phyloP scores from a whole-genome alignment of 23 red algal species.

The Gracilaria caudata region DNA sequence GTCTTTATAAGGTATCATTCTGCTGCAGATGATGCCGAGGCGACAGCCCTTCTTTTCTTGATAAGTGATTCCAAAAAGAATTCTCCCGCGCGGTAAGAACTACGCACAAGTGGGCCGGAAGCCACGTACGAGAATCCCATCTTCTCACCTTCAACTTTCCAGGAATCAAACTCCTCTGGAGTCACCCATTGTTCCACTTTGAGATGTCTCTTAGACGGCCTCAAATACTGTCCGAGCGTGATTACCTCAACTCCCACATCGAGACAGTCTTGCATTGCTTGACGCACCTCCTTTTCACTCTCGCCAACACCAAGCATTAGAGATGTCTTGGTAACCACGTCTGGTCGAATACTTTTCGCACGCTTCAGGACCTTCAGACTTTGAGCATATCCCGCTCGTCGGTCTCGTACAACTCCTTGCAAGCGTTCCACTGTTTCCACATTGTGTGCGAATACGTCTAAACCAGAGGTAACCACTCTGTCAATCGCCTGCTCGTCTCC shows the following conservation, averaged over 20 bases:
- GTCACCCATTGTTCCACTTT: constrained; percentile 99
- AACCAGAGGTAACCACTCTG: constrained; percentile 72
- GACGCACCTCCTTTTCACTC: constrained; percentile 64
- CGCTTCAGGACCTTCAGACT: constrained; percentile 73
- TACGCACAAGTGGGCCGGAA: constrained; percentile 87
- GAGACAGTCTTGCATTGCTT: constrained; percentile 76
- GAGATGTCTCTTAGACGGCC: constrained; percentile 87
- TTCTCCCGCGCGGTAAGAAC: constrained; percentile 92
- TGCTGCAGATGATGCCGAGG: neutral
- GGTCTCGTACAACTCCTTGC: constrained; percentile 85
- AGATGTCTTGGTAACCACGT: constrained; percentile 90
- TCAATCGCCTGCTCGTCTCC: constrained; percentile 49
- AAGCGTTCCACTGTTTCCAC: constrained; percentile 92
- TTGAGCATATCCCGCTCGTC: constrained; percentile 84
- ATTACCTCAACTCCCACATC: constrained; percentile 91
- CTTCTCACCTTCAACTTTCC: constrained; percentile 78
- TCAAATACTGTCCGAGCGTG: constrained; percentile 95
- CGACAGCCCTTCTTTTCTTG: constrained; percentile 42
- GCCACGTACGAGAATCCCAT: constrained; percentile 97
- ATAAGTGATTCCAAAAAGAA: constrained; percentile 90
- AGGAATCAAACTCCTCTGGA: constrained; percentile 93
- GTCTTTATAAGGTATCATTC: neutral
- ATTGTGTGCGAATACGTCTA: constrained; percentile 98
- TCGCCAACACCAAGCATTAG: constrained; percentile 98
- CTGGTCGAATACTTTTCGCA: constrained; percentile 56